phyloP scores from a whole-genome alignment of 306 rosid species.

The Acacia confusa region DNA sequence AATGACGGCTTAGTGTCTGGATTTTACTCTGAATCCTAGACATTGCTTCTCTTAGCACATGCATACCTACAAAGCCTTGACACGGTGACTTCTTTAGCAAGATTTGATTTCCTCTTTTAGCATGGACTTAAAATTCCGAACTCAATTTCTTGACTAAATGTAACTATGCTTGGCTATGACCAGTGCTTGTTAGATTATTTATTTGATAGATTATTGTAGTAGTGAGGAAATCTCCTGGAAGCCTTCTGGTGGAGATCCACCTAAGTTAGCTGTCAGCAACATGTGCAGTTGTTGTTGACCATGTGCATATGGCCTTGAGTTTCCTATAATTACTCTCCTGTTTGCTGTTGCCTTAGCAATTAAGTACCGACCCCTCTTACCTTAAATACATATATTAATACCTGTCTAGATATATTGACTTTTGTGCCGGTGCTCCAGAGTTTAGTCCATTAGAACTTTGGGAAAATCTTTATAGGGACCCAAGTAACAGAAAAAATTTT shows the following conservation, averaged over 20 bases:
- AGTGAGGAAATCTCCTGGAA: conserved; percentile 23
- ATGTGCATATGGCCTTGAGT: conserved; percentile 56
- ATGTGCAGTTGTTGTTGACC: conserved; percentile 62
- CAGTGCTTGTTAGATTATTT: conserved; percentile 27
- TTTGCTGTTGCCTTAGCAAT: conserved; percentile 46
- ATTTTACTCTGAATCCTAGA: conserved; percentile 12
- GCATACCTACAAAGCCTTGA: background rate
- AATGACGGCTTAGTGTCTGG: conserved; percentile 2
- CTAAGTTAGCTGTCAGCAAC: conserved; percentile 35
- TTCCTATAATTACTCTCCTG: conserved; percentile 41
- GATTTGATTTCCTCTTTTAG: conserved; percentile 12
- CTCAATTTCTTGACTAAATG: conserved; percentile 10
- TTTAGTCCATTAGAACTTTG: conserved; percentile 9
- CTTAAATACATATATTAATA: conserved; percentile 19
- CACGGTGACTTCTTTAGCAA: conserved; percentile 4
- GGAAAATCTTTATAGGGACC: no score
- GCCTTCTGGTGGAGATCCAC: conserved; percentile 27
- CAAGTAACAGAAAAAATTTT: no score
- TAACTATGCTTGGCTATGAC: conserved; percentile 25
- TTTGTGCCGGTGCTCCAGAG: conserved; percentile 3
- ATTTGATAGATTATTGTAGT: background rate
- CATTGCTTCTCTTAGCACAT: conserved; percentile 10
- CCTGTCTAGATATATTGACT: background rate
- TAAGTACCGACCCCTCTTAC: conserved; percentile 44
- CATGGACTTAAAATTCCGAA: conserved; percentile 19